Base-by-base conservation (phyloP, 2,329 filamentous ascomycete species). In the Fusarium acutatum region DNA sequence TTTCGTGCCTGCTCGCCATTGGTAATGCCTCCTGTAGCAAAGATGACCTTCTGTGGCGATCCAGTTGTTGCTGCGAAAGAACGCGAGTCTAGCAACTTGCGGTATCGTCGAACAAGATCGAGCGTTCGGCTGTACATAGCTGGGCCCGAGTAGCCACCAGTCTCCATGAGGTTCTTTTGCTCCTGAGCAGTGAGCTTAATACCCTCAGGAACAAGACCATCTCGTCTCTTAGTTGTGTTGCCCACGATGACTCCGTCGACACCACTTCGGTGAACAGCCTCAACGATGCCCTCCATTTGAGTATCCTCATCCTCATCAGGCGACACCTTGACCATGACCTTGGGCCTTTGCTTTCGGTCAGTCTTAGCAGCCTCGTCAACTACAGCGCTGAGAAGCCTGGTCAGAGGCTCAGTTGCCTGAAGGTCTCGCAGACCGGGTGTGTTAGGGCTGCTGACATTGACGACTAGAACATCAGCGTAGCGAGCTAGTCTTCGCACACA, bases 371-470 rank as follows among this genome's bases (percentile, higher is more conserved):
- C 95, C 62, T 96, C 93, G 22, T 90, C 86, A 4, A 98, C 96
- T 1, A 98, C 96, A 2, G 94, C 93, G 15, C 87, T 89, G 44
- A 99, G 85, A 52, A 99, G 92, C 46, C 89, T 86, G 5, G 94
- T 96, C 64, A 99, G 84, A 2, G 95, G 96, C 73, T 93, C 94
- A 1, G 92, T 89, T 6, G 93, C 93, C 83, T 99, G 96, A 41
- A 99, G 86, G 63, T 94, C 93, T 30, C 96, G 90, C 54, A 98
- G 88, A 1, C 96, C 96, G 0, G 96, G 96, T 0, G 96, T 98
- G 84, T 99, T 99, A 30, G 96, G 96, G 77, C 94, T 97, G 79
- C 95, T 97, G 56, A 99, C 96, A 78, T 99, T 99, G 79, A 99
- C 96, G 13, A 98, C 96, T n/a, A 99, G 85, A 40, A 99, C 93